Conservation (phyloP, 2,329 filamentous ascomycete genomes). For the Penicillium sp. region DNA sequence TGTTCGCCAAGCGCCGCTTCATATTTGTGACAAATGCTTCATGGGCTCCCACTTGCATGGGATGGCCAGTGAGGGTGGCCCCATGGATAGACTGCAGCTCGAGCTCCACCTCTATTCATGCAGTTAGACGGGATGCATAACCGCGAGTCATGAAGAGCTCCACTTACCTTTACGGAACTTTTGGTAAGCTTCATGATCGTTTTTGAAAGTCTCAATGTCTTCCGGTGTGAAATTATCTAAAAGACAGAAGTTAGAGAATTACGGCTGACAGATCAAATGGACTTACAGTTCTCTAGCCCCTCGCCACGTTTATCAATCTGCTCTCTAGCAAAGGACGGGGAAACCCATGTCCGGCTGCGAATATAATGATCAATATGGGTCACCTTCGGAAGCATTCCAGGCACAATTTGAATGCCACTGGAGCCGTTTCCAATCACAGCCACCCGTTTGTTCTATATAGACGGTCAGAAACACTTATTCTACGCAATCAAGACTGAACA, state of each 20-base stretch:
- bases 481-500: neutral
- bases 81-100: conserved; percentile 43
- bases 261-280: neutral
- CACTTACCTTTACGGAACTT: conserved; percentile 42
- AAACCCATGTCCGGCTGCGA: conserved; percentile 41
- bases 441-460: conserved; percentile 39
- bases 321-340: conserved; percentile 37
- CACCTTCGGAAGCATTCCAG: conserved; percentile 48
- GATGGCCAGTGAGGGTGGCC: conserved; percentile 36
- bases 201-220: conserved; percentile 42
- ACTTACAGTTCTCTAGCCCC: conserved; percentile 39
- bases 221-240: conserved; percentile 41
- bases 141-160: neutral
- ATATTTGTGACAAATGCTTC: conserved; percentile 40
- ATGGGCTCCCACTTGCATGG: conserved; percentile 35
- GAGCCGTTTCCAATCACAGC: conserved; percentile 49
- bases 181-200: conserved; percentile 39
- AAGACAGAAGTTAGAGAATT: conserved; percentile 8
- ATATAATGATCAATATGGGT: conserved; percentile 46
- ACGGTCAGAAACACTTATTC: neutral
- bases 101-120: conserved; percentile 37
- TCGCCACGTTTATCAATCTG: conserved; percentile 37
- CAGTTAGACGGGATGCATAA: neutral
- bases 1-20: conserved; percentile 42
- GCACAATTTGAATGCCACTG: conserved; percentile 51